Evolutionary conservation across 2,329 filamentous ascomycete genomes (phyloP), one percentile per base, ranked within the genome.

Genomic region (Hirsutella thompsonii): DNA sequence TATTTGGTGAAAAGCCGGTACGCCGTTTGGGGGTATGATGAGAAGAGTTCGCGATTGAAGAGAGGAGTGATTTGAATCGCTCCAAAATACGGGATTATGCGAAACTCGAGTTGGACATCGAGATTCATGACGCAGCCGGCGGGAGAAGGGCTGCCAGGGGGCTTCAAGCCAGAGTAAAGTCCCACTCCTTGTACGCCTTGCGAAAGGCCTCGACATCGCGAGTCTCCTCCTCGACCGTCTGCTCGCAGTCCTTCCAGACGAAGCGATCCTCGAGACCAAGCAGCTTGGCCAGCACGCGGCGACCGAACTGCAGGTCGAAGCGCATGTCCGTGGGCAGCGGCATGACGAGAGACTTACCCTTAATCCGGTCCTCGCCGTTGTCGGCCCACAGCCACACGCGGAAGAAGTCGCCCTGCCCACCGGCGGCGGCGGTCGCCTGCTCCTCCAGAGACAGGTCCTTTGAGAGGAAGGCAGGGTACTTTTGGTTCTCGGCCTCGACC

Each of bases 251-350:
- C 58, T 79, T 80, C 92, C 92, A 98, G 49, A 86, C 70, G 40
- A 81, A 64, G n/a, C 92, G 71, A 36, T 76, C 66, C 58, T 95
- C 86, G 36, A 96, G 63, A 3, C 79, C 76, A 39, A 98, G 68
- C 39, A 98, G 66, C 62, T 94, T 95, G 1, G 87, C 90, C 58
- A 96, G 67, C 4, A 95, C 92, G 36, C 79, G 77, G 33, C 93
- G 74, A 4, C 85, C 88, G 54, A 94, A 96, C 56, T 96, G 90
- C 36, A 95, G 63, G 55, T 94, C 88, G 57, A 98, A 96, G 13
- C 82, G 76, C 47, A 83, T 74, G 16, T 76, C 78, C 20, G 78
- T 66, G 44, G 80, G 74, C 8, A 95, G 70, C 6, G 77, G 77
- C 65, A 96, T 75, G 40, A 89, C 70, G 43, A 95, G 67, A 42